Base-by-base conservation (phyloP, 768 basidiomycete species). In the Pulveroboletus sp. region DNA sequence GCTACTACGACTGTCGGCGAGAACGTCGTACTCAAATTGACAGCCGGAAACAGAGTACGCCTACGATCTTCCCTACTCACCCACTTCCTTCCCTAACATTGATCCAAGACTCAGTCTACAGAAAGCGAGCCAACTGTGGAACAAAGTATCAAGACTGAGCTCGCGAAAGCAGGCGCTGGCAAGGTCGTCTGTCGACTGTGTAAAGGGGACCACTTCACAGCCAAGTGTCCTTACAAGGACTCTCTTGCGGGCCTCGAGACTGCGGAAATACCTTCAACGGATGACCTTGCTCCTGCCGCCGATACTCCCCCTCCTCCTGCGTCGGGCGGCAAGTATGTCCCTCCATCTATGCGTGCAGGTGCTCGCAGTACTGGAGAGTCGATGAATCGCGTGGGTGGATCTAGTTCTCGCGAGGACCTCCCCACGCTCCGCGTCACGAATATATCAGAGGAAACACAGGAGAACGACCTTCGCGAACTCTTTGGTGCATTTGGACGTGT, bases 201-300 rank as follows among this genome's bases (percentile, higher is more conserved):
- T 74, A 91, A 95, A 66, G 96, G 95, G 46, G 89, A 88, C 56
- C 96, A 98, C 73, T 98, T 94, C 71, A 99, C 96, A 12, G 89
- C 93, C 55, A 93, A 94, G 69, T 98, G 96, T 78, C 96, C 96
- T 6, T 94, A 93, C 79, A 96, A 93, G 72, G 93, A 97, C 61
- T 87, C 89, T 8, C 79, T 99, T 12, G 85, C 84, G 9, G 87
- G 82, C 4, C 74, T 93, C 42, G 89, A 79, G 28, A 83, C 74
- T 11, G 71, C 73, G 5, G 77, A 80, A 1, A 59, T 71, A 0
- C 71, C 76, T 5, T 56, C 73, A 9, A 8, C 68, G 37, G 71
- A 57, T 28, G 70, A 71, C 57, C 30, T 69, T 74, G 3, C 66
- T 69, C 18, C 73, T 15, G 63, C 73, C 11, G 56, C 71, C 5